Base-by-base conservation (phyloP, 139 green algal genomes). In the Tetradesmus lagerheimii region DNA sequence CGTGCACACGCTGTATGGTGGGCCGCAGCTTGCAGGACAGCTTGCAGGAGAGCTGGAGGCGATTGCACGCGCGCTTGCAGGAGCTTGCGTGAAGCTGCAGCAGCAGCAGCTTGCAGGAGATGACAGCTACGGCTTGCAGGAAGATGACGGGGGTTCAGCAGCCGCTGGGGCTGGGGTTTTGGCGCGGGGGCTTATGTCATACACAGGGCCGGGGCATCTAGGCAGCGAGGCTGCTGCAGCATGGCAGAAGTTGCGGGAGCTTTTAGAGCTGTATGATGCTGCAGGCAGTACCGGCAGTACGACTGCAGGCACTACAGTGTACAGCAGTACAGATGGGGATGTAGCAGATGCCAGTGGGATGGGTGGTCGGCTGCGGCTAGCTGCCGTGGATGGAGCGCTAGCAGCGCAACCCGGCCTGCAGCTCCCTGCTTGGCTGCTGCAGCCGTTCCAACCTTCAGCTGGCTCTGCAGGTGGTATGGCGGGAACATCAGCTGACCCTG, bases 391-490 rank as follows among this genome's bases (percentile, higher is more conserved):
- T 38, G 87, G 50, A 5, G 62, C 64, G 29, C 62, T 91, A n/a
- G 57, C 79, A 47, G 62, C 57, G 39, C 78, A 62, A 43, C 12
- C 79, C 0, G 62, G 25, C 14, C 2, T 82, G 62, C n/a, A 66
- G 79, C 62, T 91, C 18, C 87, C 87, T 25, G 39, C 39, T 9
- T 91, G 87, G 87, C 80, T 91, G 38, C 79, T 87, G 57, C 50
- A 84, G 39, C 57, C 87, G 12, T 87, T 88, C 62, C 4, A 35
- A 29, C 79, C 79, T 27, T 18, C 37, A 4, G 43, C 39, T 34
- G 50, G 62, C 35, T 4, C 5, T 25, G 16, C 45, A 35, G 87
- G 87, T 18, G 87, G 78, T 16, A 91, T 91, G 87, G 87, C 87
- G 1, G 87, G 87, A 9, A 35, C 23, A 8, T 31, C 76, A 29